Evolutionary conservation across 805 yeast genomes (phyloP), one percentile per base, ranked within the genome.

Genomic region (Barnettozyma siamensis): DNA sequence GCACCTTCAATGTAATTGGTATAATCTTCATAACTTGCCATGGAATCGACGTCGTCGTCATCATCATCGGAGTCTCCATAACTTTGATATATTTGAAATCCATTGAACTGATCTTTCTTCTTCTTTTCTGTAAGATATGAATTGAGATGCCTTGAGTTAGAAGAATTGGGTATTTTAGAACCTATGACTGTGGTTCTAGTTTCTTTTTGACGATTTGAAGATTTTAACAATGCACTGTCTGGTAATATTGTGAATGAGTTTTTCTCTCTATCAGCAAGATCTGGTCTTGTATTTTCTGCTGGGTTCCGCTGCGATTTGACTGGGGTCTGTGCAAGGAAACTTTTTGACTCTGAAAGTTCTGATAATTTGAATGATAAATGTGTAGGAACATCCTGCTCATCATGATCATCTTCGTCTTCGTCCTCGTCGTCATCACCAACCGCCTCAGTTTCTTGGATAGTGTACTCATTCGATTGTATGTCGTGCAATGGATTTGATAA

Each of bases 61-160:
- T 46, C 49, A 11, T 43, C 47, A n/a, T 43, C 42, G 3, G 24
- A 21, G 9, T 36, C 39, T 26, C 53, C 59, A 33, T 52, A 32
- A 11, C 47, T 45, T 30, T 55, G 55, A 40, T 52, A 53, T 17
- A 42, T 49, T 13, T 58, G 51, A 1, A 55, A 48, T 10, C 53
- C 60, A 38, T 55, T 57, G 10, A 56, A 37, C 33, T 52, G 51
- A 27, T 56, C 39, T 18, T 47, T 51, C 33, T 51, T 48, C 18
- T 49, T 51, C 34, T 56, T 56, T 9, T 56, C 46, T 4, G 42
- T 35, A 5, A 56, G 36, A 10, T 50, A 35, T 2, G 54, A 49
- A 42, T 49, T 54, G 31, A 55, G 27, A 37, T 57, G 49, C 12
- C 50, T 37, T 23, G 50, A 46, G 27, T 51, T 49, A 7, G 54